A percentile compares a stretch with the other conserved stretches of the same genome.
phyloP scores from a whole-genome alignment of 441 rosid species.

The Sinapis alba region DNA sequence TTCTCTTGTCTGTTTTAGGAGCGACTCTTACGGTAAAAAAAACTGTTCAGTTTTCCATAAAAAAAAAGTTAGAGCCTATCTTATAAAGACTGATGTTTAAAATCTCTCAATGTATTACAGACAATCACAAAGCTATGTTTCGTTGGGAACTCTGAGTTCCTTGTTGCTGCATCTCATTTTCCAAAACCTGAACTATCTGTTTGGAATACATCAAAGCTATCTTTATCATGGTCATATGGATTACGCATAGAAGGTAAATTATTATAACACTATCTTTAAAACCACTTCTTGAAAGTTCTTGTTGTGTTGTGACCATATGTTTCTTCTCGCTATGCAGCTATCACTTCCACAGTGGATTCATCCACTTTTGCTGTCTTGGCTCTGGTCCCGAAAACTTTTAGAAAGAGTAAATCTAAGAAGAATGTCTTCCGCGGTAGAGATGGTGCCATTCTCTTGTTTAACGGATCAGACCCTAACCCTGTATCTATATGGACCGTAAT shows the following conservation, averaged over 20 bases:
- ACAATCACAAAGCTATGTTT: slow-evolving; percentile 77
- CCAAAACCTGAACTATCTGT: slow-evolving; percentile 71
- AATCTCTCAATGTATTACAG: slow-evolving; percentile 47
- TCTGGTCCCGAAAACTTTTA: slow-evolving; percentile 51
- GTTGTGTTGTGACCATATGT: neutral
- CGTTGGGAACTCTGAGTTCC: slow-evolving; percentile 73
- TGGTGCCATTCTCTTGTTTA: slow-evolving; percentile 57
- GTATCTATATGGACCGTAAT: slow-evolving; percentile 67
- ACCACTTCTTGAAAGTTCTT: neutral
- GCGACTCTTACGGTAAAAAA: slow-evolving; percentile 56
- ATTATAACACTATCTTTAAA: neutral
- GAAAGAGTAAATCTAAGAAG: slow-evolving; percentile 38
- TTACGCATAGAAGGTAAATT: slow-evolving; percentile 79
- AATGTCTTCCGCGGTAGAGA: slow-evolving; percentile 51
- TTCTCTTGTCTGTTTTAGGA: slow-evolving; percentile 86
- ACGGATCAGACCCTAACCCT: slow-evolving; percentile 66
- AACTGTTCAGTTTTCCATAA: neutral
- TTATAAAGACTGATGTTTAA: neutral
- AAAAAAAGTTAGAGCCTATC: slow-evolving; percentile 2
- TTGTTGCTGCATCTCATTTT: slow-evolving; percentile 75
- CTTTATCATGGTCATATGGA: slow-evolving; percentile 79
- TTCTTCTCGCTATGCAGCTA: slow-evolving; percentile 48
- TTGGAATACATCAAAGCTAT: slow-evolving; percentile 80
- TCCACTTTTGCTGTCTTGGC: slow-evolving; percentile 70
- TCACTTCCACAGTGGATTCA: slow-evolving; percentile 53